Evolutionary conservation across 768 basidiomycete species (phyloP).

Genomic region (Boletus subcaerulescens): DNA sequence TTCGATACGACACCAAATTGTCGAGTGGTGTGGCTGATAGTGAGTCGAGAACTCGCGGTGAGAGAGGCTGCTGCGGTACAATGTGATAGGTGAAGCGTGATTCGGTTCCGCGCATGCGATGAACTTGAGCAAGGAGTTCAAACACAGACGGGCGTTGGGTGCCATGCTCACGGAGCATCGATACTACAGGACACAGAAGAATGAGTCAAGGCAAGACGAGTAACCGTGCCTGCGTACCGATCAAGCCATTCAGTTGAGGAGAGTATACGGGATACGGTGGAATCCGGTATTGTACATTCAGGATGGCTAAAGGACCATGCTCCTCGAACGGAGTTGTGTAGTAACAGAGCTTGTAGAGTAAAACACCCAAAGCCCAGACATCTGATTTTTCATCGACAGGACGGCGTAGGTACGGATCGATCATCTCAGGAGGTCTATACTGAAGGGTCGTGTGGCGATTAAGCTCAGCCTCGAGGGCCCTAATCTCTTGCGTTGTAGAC

Average conservation of each 20-base stretch:
- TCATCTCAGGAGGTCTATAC: constrained; percentile 99
- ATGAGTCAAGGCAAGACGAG: constrained; percentile 7
- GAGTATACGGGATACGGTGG: constrained; percentile 90
- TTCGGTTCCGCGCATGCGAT: constrained; percentile 83
- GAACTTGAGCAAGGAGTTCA: constrained; percentile 79
- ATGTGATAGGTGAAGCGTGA: constrained; percentile 72
- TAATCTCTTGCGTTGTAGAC: constrained; percentile 76
- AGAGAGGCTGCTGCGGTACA: constrained; percentile 45
- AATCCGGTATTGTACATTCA: constrained; percentile 93
- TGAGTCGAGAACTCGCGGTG: constrained; percentile 38
- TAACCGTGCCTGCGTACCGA: constrained; percentile 52
- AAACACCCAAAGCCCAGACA: constrained; percentile 95
- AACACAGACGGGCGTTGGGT: constrained; percentile 83
- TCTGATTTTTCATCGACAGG: constrained; percentile 94
- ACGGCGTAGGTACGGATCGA: constrained; percentile 80
- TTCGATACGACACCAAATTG: constrained; percentile 38
- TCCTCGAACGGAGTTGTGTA: constrained; percentile 99
- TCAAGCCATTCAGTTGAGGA: constrained; percentile 72
- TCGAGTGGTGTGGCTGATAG: constrained; percentile 32
- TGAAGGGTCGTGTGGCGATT: constrained; percentile 95
- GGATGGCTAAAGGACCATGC: constrained; percentile 91
- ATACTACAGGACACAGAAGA: constrained; percentile 45
- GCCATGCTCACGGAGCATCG: constrained; percentile 92
- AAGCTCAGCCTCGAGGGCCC: constrained; percentile 84
- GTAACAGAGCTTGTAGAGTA: constrained; percentile 98